Evolutionary conservation across 2,329 filamentous ascomycete genomes (phyloP), one percentile per base, ranked within the genome.

Genomic region (Colletotrichum zoysiae): DNA sequence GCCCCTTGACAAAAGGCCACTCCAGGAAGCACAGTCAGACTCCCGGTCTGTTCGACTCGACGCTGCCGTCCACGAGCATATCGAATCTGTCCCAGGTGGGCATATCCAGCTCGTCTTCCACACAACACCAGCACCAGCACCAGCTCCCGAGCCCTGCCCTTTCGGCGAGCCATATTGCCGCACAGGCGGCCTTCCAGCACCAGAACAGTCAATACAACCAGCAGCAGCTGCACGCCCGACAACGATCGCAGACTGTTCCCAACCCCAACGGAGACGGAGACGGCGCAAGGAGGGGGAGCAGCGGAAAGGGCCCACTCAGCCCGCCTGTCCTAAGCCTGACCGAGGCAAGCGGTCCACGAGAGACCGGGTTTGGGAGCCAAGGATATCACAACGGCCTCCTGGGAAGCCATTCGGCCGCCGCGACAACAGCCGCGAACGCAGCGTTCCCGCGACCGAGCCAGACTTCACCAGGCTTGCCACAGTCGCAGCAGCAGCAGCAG

Each of bases 21-120:
- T 81, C 88, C 79, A 81, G 91, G 81, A 91, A 90, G 75, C 88
- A 93, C 76, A 93, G 93, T 73, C 89, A 92, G 75, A 92, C 89
- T 11, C 92, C 93, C 79, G 93, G 93, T 77, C 89, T 91, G 77
- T 95, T 95, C 78, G 93, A 95, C 78, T 89, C 92, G 53, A 90
- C 88, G 30, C 84, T 95, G 59, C 91, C 92, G 30, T 91, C 89
- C 3, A 88, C 88, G 57, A 86, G 82, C 76, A 83, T 81, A 2
- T 89, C 88, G 74, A 90, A 87, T 78, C 82, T 88, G 65, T 85
- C 85, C 35, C 85, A 88, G 51, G 78, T 86, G 71, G 81, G 82
- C 78, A 82, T 86, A 80, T 81, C 80, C 23, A 76, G 77, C 18
- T 50, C 69, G 7, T 64, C 70, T 23, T 70, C 65, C 18, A 70